These are phyloP conservation scores for Fusarium sp. DNA, from an alignment of 2,329 filamentous ascomycete genomes.

Conservation along the genomic window DNA sequence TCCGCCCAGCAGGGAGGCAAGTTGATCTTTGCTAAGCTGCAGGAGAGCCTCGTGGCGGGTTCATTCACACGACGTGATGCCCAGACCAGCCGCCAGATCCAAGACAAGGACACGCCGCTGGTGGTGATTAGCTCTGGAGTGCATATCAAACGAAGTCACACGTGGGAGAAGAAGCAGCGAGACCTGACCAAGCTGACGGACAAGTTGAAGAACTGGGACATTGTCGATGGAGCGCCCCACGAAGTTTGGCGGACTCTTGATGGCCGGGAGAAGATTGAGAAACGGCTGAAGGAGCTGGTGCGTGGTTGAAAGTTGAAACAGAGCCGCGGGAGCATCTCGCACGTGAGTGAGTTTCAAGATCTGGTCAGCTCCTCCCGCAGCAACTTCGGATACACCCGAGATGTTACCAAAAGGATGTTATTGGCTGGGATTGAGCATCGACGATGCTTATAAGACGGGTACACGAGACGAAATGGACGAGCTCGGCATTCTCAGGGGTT, in stretches of 20 bases:
- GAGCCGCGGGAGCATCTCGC: not conserved
- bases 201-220: conserved; percentile 82
- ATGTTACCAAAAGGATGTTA: conserved; percentile 9
- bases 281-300: conserved; percentile 75
- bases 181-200: conserved; percentile 82
- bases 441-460: conserved; percentile 29
- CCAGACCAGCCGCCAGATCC: conserved; percentile 77
- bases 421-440: conserved; percentile 8
- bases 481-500: conserved; percentile 12
- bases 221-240: conserved; percentile 84
- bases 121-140: conserved; percentile 84
- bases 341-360: conserved; percentile 17
- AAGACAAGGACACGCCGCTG: conserved; percentile 76
- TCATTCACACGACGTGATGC: conserved; percentile 87
- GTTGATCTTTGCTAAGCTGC: conserved; percentile 86
- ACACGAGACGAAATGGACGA: not conserved
- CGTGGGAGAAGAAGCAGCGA: conserved; percentile 85
- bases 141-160: conserved; percentile 67
- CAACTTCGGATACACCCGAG: not conserved
- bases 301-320: conserved; percentile 37
- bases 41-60: conserved; percentile 88
- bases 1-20: conserved; percentile 81
- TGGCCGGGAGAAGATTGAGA: conserved; percentile 78
- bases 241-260: conserved; percentile 81
- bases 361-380: not conserved